phyloP scores from a whole-genome alignment of 78 protist genomes.

The Isochrysis galbana region DNA sequence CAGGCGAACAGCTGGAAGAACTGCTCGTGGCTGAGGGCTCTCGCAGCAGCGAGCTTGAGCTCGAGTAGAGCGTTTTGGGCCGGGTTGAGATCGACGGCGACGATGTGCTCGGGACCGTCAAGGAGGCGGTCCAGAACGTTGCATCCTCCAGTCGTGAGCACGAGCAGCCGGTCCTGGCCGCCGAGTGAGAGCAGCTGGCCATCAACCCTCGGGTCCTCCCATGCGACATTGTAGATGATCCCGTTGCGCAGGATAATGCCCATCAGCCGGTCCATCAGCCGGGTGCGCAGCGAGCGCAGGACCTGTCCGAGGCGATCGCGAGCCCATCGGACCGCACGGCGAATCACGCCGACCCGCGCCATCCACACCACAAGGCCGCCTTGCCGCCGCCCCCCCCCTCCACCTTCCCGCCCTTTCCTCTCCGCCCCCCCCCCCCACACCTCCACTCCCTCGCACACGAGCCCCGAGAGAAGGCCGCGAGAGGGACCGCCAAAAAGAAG shows the following conservation, averaged over 20 bases:
- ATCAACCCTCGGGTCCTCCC: constrained; percentile 37
- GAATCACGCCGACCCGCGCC: no score
- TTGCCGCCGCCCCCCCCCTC: no score
- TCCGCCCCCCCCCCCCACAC: no score
- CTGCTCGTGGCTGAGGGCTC: neutral
- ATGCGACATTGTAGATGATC: constrained; percentile 28
- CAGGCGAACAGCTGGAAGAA: neutral
- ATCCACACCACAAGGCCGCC: no score
- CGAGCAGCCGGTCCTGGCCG: neutral
- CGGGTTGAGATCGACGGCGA: constrained; percentile 26
- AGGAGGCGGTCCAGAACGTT: constrained; percentile 34
- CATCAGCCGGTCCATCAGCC: neutral
- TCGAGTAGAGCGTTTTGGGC: constrained; percentile 25
- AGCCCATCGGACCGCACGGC: no score
- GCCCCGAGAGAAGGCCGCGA: no score
- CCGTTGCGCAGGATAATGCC: neutral
- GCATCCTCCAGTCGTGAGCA: constrained; percentile 1
- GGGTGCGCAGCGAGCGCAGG: no score
- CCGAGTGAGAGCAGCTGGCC: neutral
- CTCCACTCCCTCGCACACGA: no score
- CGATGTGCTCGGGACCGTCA: neutral
- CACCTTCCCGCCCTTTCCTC: no score
- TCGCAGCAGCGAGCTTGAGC: neutral
- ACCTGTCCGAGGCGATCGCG: no score
- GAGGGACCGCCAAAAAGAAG: no score